These are phyloP conservation scores for Leucoagaricus sp. DNA, from an alignment of 1,284 basidiomycete species.

Conservation along the genomic window DNA sequence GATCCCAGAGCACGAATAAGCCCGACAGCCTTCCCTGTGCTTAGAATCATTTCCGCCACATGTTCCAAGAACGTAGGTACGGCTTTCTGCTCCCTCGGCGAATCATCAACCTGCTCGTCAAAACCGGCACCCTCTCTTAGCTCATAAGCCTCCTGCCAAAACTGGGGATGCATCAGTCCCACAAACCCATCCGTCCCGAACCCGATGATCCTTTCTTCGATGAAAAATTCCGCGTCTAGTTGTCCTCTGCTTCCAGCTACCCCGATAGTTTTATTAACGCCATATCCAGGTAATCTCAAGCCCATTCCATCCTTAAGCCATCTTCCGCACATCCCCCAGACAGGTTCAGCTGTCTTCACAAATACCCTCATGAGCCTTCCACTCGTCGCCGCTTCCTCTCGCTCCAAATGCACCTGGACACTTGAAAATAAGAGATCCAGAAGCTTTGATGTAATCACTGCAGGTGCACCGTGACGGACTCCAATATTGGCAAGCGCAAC, in stretches of 20 bases:
- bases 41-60: conserved; percentile 59
- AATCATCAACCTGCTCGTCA: conserved; percentile 24
- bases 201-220: conserved; percentile 68
- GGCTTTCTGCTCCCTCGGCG: conserved; percentile 32
- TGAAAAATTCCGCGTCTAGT: conserved; percentile 80
- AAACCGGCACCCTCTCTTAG: conserved; percentile 43
- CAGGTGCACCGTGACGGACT: conserved; percentile 42
- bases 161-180: conserved; percentile 66
- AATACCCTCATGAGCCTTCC: conserved; percentile 65
- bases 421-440: conserved; percentile 63
- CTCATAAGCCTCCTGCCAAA: conserved; percentile 77
- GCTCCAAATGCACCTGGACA: conserved; percentile 55
- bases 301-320: conserved; percentile 82
- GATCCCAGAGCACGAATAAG: conserved; percentile 53
- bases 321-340: conserved; percentile 71
- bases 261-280: conserved; percentile 15
- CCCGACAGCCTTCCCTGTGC: conserved; percentile 80
- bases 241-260: conserved; percentile 35
- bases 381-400: conserved; percentile 54
- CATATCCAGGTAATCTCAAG: conserved; percentile 27
- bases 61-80: conserved; percentile 64
- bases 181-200: conserved; percentile 41
- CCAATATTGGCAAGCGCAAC: conserved; percentile 19
- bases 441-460: conserved; percentile 53
- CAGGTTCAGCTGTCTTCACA: conserved; percentile 60